phyloP scores from a whole-genome alignment of 345 rosid species.

The Bruguiera sexangula region DNA sequence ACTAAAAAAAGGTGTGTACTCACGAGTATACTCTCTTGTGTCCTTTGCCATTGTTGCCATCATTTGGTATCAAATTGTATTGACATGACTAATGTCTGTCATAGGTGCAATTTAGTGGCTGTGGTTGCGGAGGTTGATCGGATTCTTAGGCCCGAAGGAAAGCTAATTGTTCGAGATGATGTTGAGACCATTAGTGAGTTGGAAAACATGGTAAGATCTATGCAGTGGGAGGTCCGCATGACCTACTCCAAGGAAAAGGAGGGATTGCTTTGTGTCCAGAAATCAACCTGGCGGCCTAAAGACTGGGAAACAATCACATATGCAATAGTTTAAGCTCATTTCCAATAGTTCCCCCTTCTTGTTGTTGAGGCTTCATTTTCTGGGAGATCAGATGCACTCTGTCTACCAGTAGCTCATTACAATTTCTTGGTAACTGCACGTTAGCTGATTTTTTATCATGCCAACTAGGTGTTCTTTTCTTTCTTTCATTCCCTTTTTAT shows the following conservation, averaged over 20 bases:
- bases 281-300: constrained; percentile 78
- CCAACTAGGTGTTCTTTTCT: constrained; percentile 12
- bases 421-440: background rate
- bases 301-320: constrained; percentile 56
- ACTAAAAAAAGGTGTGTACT: constrained; percentile 58
- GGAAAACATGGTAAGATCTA: constrained; percentile 52
- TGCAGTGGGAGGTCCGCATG: constrained; percentile 85
- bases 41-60: background rate
- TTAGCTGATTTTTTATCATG: constrained; percentile 18
- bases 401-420: too few species aligned
- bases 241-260: constrained; percentile 72
- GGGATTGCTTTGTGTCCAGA: constrained; percentile 79
- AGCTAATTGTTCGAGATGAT: constrained; percentile 63
- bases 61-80: background rate
- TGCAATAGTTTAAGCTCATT: constrained; percentile 45
- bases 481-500: background rate
- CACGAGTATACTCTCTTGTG: too few species aligned
- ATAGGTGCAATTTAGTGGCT: constrained; percentile 69
- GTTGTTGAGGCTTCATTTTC: constrained; percentile 9
- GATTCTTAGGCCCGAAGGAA: constrained; percentile 83
- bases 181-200: constrained; percentile 54
- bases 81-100: constrained; percentile 1
- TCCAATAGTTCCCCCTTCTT: background rate
- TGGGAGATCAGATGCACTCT: background rate
- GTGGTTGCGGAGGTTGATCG: constrained; percentile 85